These are phyloP conservation scores for Cutaneotrichosporon mucoides DNA, from an alignment of 1,284 basidiomycete species.

Conservation along the genomic window DNA sequence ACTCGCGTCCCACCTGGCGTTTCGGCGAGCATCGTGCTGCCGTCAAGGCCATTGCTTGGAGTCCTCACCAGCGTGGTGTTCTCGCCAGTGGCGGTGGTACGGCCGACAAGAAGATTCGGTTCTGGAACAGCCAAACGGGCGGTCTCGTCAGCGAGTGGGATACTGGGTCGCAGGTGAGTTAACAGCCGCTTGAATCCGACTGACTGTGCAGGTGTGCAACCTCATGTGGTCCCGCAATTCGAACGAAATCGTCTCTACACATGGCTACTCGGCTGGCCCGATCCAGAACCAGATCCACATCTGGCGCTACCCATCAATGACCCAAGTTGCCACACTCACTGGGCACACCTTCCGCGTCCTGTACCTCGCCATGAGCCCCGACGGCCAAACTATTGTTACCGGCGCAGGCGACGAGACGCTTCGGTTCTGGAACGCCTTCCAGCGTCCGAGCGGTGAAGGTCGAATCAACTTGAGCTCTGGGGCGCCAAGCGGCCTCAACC, in stretches of 20 bases:
- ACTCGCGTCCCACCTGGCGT: constrained; percentile 73
- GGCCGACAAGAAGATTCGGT: constrained; percentile 93
- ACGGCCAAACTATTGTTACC: constrained; percentile 95
- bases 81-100: constrained; percentile 97
- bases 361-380: constrained; percentile 94
- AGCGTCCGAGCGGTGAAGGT: constrained; percentile 32
- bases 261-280: constrained; percentile 89
- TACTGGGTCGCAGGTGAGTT: constrained; percentile 81
- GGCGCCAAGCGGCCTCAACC: constrained; percentile 10
- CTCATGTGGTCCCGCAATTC: constrained; percentile 93
- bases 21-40: constrained; percentile 96
- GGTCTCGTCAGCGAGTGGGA: constrained; percentile 78
- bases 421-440: constrained; percentile 93
- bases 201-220: constrained; percentile 75
- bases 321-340: constrained; percentile 88
- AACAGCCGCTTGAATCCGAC: no score
- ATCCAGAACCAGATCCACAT: constrained; percentile 98
- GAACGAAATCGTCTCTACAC: constrained; percentile 95
- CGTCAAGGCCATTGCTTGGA: constrained; percentile 99
- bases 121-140: constrained; percentile 93
- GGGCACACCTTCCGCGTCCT: constrained; percentile 93
- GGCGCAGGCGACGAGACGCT: constrained; percentile 97
- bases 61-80: constrained; percentile 86
- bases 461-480: constrained; percentile 3
- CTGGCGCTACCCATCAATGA: constrained; percentile 91